A percentile compares a stretch with the other conserved stretches of the same genome.
phyloP scores from a whole-genome alignment of 192 early-diverging fungal species.

The Gonapodya prolifera region DNA sequence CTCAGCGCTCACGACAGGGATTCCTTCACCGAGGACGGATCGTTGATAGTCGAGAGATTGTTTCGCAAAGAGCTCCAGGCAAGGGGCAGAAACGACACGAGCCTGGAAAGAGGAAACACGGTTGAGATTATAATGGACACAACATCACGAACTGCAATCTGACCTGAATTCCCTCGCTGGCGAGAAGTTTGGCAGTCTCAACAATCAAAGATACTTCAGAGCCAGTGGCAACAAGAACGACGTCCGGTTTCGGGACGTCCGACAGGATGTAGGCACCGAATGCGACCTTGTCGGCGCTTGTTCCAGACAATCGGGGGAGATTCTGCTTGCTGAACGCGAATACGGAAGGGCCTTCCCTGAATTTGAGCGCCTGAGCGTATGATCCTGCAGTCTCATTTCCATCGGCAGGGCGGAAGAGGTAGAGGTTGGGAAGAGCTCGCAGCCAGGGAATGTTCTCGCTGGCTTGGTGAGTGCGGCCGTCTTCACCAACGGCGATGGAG shows the following conservation, averaged over 20 bases:
- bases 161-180: conserved; percentile 19
- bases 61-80: conserved; percentile 72
- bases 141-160: not conserved
- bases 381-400: conserved; percentile 81
- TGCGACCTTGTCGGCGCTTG: conserved; percentile 51
- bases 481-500: conserved; percentile 96
- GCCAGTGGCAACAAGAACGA: conserved; percentile 74
- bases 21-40: conserved; percentile 58
- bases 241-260: conserved; percentile 30
- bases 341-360: conserved; percentile 58
- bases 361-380: conserved; percentile 68
- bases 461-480: conserved; percentile 98
- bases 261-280: conserved; percentile 56
- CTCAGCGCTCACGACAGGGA: conserved; percentile 83
- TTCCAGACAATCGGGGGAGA: conserved; percentile 78
- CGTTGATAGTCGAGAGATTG: conserved; percentile 69
- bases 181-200: conserved; percentile 67
- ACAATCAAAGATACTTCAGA: conserved; percentile 84
- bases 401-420: conserved; percentile 83
- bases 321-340: conserved; percentile 87
- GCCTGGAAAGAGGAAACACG: conserved; percentile 31
- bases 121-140: conserved; percentile 13
- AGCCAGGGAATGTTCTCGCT: conserved; percentile 83
- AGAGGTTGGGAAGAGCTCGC: conserved; percentile 80
- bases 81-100: conserved; percentile 91